Conservation (phyloP, 2,329 filamentous ascomycete species). For the Cladosporium sphaerospermum region DNA sequence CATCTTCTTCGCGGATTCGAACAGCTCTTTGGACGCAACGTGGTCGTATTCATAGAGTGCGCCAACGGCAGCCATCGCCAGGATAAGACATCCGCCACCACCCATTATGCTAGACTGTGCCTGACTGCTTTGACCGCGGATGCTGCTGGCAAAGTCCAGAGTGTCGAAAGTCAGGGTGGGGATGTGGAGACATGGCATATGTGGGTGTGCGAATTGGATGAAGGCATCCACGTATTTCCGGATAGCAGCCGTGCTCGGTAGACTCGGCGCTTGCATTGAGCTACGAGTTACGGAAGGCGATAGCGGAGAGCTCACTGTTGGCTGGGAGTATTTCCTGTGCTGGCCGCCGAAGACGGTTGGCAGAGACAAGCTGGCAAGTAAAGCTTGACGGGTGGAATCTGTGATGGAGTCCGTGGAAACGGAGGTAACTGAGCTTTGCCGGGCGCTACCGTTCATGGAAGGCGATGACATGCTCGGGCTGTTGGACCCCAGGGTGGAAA, state of each 20-base stretch:
- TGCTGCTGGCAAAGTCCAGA: conserved; percentile 55
- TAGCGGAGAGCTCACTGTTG: conserved; percentile 49
- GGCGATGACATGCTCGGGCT: conserved; percentile 56
- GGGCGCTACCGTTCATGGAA: conserved; percentile 62
- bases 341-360: conserved; percentile 47
- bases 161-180: conserved; percentile 87
- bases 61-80: conserved; percentile 83
- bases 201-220: conserved; percentile 86
- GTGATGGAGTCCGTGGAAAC: conserved; percentile 60
- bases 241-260: conserved; percentile 78
- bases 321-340: conserved; percentile 55
- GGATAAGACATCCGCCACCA: conserved; percentile 76
- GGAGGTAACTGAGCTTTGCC: conserved; percentile 55
- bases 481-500: conserved; percentile 65
- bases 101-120: conserved; percentile 55
- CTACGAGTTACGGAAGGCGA: conserved; percentile 32
- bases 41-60: conserved; percentile 84
- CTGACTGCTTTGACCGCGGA: conserved; percentile 46
- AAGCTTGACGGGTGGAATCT: conserved; percentile 58
- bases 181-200: conserved; percentile 89
- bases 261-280: conserved; percentile 39
- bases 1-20: conserved; percentile 92
- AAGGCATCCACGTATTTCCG: conserved; percentile 88
- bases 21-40: conserved; percentile 72
- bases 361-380: conserved; percentile 56